These are phyloP conservation scores for Solanum tacnaense DNA, from an alignment of 257 asterid genomes.

Conservation along the genomic window DNA sequence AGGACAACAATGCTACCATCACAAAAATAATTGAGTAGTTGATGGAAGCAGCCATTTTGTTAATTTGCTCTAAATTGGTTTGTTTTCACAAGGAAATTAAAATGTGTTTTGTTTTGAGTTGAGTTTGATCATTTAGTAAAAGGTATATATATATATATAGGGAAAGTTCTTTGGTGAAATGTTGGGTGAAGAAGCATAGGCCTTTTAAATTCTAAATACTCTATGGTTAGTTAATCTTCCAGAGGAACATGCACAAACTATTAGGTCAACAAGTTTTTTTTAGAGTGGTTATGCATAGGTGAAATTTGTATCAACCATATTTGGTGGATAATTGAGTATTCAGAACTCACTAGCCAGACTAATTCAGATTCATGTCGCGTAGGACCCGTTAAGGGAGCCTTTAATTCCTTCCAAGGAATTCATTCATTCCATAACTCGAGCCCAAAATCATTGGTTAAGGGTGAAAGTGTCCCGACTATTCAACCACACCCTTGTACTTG, in stretches of 20 bases:
- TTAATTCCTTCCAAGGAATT: not conserved
- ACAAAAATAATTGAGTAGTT: not conserved
- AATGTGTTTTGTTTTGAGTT: not conserved
- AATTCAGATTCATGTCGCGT: not conserved
- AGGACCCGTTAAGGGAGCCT: not conserved
- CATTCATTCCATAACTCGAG: not conserved
- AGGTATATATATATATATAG: not conserved
- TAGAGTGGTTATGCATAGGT: not conserved
- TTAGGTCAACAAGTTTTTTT: not conserved
- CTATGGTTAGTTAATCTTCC: not conserved
- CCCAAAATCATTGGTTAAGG: not conserved
- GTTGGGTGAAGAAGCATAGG: not conserved
- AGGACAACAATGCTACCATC: not conserved
- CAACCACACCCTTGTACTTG: not conserved
- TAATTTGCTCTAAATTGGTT: not conserved
- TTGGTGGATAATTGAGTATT: not conserved
- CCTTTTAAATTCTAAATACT: not conserved
- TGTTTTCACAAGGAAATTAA: not conserved
- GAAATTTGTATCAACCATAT: not conserved
- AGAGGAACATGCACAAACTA: not conserved
- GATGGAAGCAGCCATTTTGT: not conserved
- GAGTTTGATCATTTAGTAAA: not conserved
- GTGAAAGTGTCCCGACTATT: not conserved
- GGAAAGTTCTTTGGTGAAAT: not conserved
- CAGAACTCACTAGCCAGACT: not conserved